Base-by-base conservation (phyloP, 1,284 basidiomycete genomes). In the Cryptococcus floricola region DNA sequence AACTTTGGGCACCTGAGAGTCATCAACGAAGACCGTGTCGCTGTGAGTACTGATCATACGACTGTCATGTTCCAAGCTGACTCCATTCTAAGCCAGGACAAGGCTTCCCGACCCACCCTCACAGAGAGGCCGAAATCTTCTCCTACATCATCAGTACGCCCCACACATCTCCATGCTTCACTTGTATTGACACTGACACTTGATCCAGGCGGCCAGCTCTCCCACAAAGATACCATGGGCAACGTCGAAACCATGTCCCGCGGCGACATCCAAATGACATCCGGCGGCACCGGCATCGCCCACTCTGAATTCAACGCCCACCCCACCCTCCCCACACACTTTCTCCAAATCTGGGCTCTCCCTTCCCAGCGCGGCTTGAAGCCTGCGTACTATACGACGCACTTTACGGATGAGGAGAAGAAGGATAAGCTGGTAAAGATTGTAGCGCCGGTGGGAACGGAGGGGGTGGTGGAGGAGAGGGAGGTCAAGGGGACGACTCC, bases 71-170 rank as follows among this genome's bases (percentile, higher is more conserved):
- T 19, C 5, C 4, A 18, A 7, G 10, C 38, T 41, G 46, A 48
- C n/a, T 46, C 38, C 8, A 18, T 28, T 38, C 7, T 23, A n/a
- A 65, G 57, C 79, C 88, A 4, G 70, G 77, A 3, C 87, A 84
- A 7, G 94, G 93, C 0, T 97, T 97, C 65, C 91, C 89, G 4
- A 86, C 85, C 0, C 92, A 97, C 61, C 82, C 73, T 9, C 94
- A 97, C 71, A 80, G 84, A 37, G 87, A 89, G 70, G 89, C 90
- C 65, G 91, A 98, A 70, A 97, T 97, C 64, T 96, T 94, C 79
- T 87, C 86, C 1, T 94, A 96, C 88, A 92, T 57, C 23, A 53
- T 58, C 47, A 64, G 61, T 41, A 31, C 52, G 58, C 48, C 6
- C 1, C 14, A 41, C 8, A 37, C 37, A 23, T 37, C 28, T 48